Evolutionary conservation across 257 asterid genomes (phyloP).

Genomic region (Petunia axillaris): DNA sequence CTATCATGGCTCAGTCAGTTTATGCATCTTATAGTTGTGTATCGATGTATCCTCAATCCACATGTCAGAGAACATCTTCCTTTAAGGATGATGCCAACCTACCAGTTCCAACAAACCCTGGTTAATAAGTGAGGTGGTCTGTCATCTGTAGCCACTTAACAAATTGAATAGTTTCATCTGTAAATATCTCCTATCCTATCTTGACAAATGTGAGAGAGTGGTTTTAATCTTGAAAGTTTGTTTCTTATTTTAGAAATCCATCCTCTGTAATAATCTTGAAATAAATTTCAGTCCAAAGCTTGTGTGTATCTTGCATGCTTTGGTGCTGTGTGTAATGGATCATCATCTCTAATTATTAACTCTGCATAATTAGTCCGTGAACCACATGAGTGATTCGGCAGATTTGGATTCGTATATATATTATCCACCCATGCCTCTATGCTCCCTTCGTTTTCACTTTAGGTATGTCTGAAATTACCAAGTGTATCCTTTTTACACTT

Average conservation of each 20-base stretch:
- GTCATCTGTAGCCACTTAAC: conserved; percentile 7
- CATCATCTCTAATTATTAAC: too few species aligned
- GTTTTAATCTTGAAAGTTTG: neutral
- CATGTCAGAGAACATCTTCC: neutral
- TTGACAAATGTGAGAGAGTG: neutral
- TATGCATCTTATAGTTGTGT: neutral
- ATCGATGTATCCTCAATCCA: neutral
- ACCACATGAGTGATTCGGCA: too few species aligned
- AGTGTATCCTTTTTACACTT: too few species aligned
- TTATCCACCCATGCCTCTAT: too few species aligned
- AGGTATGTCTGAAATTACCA: too few species aligned
- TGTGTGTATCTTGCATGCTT: neutral
- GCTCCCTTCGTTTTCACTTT: too few species aligned
- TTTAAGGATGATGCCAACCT: neutral
- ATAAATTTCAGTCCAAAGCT: neutral
- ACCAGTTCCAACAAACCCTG: conserved; percentile 5
- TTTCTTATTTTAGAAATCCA: neutral
- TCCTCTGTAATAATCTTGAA: neutral
- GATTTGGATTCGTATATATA: too few species aligned
- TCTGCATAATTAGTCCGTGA: too few species aligned
- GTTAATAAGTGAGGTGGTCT: conserved; percentile 11
- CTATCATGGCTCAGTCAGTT: neutral
- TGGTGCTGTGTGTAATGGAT: neutral
- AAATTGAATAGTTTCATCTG: conserved; percentile 12
- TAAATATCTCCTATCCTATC: conserved; percentile 19